These are phyloP conservation scores for Phoma sp. DNA, from an alignment of 2,329 filamentous ascomycete species.

Conservation along the genomic window DNA sequence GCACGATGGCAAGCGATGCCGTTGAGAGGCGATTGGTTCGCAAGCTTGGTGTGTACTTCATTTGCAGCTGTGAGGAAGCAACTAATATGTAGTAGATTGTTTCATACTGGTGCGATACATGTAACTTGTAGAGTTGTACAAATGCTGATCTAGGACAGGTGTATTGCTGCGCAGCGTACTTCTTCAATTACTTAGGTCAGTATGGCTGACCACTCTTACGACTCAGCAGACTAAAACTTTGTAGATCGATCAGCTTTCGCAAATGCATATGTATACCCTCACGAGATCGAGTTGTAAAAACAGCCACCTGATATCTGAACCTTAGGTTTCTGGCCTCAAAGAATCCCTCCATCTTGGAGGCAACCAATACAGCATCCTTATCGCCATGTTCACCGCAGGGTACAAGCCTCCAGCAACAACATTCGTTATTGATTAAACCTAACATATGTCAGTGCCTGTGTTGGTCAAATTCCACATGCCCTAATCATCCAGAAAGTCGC, in stretches of 20 bases:
- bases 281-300: not conserved
- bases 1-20: constrained; percentile 10
- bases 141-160: constrained; percentile 19
- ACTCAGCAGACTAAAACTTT: not conserved
- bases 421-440: not conserved
- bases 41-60: constrained; percentile 29
- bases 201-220: not conserved
- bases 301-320: not conserved
- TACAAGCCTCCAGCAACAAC: not conserved
- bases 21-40: constrained; percentile 35
- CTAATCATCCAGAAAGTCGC: constrained; percentile 39
- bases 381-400: constrained; percentile 41
- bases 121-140: not conserved
- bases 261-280: constrained; percentile 35
- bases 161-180: constrained; percentile 42
- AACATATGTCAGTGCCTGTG: constrained; percentile 25
- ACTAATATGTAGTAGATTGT: constrained; percentile 27
- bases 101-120: constrained; percentile 31
- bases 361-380: constrained; percentile 40
- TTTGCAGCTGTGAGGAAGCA: too few relatives aligned
- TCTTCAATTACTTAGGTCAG: constrained; percentile 43
- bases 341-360: constrained; percentile 33
- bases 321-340: constrained; percentile 35
- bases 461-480: constrained; percentile 40
- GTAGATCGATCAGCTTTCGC: constrained; percentile 37